A percentile compares a stretch with the other conserved stretches of the same genome.
Conservation (phyloP, 2,329 filamentous ascomycete genomes). For the Acrocalymma vagum region DNA sequence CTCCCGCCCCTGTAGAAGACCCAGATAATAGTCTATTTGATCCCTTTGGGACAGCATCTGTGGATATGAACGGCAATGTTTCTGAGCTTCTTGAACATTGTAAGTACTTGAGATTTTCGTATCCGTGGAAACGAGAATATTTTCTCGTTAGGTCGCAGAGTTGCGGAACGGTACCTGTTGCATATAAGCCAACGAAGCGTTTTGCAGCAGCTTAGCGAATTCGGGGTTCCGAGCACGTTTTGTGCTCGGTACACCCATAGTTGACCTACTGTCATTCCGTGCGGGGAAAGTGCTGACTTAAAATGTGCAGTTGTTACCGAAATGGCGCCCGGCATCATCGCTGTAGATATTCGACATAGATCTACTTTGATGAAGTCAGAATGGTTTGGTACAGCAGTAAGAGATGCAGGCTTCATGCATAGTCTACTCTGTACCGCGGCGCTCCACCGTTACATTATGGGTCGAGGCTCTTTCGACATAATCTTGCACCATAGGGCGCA, state of each 20-base stretch:
- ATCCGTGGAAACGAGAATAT: conserved; percentile 11
- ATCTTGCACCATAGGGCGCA: conserved; percentile 44
- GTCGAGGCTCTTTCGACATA: conserved; percentile 37
- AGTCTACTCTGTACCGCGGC: conserved; percentile 46
- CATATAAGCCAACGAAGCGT: conserved; percentile 1
- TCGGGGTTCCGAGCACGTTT: background rate
- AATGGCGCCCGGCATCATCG: conserved; percentile 47
- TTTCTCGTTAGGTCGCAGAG: conserved; percentile 16
- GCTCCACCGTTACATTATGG: conserved; percentile 42
- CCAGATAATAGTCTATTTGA: conserved; percentile 39
- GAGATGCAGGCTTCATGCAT: conserved; percentile 48
- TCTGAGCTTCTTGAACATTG: conserved; percentile 46
- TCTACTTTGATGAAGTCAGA: conserved; percentile 45
- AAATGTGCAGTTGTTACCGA: conserved; percentile 36
- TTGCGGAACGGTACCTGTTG: conserved; percentile 8
- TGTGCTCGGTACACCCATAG: background rate
- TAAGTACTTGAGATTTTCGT: conserved; percentile 34
- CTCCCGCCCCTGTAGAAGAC: conserved; percentile 25
- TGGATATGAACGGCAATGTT: conserved; percentile 33
- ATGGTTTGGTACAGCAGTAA: conserved; percentile 47
- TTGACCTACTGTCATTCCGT: conserved; percentile 4
- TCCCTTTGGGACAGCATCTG: conserved; percentile 40
- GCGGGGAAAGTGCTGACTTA: conserved; percentile 24
- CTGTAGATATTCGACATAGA: conserved; percentile 44
- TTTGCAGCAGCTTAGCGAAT: background rate